Conservation (phyloP, 257 asterid species). For the Lantana camara region DNA sequence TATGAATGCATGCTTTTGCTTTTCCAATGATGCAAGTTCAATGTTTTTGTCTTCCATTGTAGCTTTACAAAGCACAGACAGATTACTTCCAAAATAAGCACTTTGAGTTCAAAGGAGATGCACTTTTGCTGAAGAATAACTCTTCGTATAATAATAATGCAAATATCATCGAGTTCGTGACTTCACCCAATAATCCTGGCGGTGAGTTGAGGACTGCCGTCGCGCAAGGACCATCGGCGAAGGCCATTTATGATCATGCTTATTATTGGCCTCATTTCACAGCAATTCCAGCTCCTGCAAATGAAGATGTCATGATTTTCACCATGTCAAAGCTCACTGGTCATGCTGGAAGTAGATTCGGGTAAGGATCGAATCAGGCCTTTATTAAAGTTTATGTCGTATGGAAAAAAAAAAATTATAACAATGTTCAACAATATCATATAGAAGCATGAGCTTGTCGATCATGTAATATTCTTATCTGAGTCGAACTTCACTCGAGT, state of each 20-base stretch:
- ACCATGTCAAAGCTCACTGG: slow-evolving; percentile 66
- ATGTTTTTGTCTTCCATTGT: no score
- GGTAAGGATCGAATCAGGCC: background rate
- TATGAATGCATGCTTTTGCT: no score
- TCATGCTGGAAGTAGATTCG: slow-evolving; percentile 38
- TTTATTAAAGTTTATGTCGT: background rate
- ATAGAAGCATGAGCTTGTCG: no score
- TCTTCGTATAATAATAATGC: background rate
- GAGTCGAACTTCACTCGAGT: no score
- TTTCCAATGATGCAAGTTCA: no score
- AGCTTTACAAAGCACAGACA: background rate
- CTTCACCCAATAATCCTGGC: slow-evolving; percentile 71
- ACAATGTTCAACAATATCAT: no score
- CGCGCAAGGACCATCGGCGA: slow-evolving; percentile 26
- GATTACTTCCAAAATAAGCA: background rate
- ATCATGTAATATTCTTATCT: no score
- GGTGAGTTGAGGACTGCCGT: slow-evolving; percentile 38
- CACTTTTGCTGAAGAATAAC: background rate
- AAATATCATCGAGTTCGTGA: slow-evolving; percentile 53
- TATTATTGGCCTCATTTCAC: slow-evolving; percentile 67
- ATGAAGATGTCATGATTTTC: slow-evolving; percentile 59
- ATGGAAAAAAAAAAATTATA: background rate
- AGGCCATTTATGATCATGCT: slow-evolving; percentile 46
- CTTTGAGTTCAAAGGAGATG: background rate
- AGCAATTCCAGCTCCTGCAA: slow-evolving; percentile 48